Conservation (phyloP, 306 rosid species). For the Quercus wislizeni region DNA sequence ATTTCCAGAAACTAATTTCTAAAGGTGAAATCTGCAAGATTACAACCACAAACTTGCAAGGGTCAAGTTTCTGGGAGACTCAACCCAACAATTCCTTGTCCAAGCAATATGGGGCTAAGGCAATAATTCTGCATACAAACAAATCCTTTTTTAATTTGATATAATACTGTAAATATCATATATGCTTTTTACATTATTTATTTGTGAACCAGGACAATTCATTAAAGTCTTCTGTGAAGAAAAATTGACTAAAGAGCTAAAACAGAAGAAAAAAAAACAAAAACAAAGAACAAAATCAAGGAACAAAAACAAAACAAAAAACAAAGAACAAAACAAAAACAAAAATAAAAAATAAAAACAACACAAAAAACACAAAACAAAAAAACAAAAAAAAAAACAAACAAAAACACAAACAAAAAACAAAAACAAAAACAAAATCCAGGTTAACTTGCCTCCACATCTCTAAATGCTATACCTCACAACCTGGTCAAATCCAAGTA, state of each 20-base stretch:
- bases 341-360: background rate
- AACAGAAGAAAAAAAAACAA: too few species aligned
- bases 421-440: background rate
- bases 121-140: background rate
- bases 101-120: background rate
- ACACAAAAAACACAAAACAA: background rate
- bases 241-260: background rate
- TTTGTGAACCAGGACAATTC: background rate
- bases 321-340: too few species aligned
- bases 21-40: background rate
- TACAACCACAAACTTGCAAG: background rate
- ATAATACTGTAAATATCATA: background rate
- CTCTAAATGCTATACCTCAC: background rate
- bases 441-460: background rate
- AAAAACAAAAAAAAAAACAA: background rate
- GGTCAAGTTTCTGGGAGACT: background rate
- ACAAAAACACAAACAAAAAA: too few species aligned
- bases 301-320: too few species aligned
- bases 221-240: background rate
- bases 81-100: background rate
- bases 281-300: background rate
- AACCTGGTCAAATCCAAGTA: background rate
- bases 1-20: conserved; percentile 1
- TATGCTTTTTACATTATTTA: background rate
- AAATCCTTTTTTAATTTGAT: background rate